phyloP scores from a whole-genome alignment of 2,329 filamentous ascomycete species.

The Cryphonectria parasitica region DNA sequence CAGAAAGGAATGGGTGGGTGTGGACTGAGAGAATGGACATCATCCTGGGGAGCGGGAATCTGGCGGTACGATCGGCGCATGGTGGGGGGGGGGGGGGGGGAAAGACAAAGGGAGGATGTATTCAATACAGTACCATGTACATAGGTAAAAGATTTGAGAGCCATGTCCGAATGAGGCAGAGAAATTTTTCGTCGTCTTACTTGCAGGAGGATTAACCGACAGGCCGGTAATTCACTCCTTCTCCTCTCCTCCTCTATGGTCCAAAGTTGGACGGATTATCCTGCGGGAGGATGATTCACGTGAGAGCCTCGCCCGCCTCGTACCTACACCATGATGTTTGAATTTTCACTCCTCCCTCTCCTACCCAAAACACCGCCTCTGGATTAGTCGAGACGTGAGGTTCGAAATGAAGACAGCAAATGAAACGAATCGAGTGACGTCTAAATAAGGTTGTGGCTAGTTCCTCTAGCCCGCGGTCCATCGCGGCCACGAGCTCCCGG shows the following conservation, averaged over 20 bases:
- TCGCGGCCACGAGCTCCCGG: slow-evolving; percentile 23
- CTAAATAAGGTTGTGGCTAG: slow-evolving; percentile 29
- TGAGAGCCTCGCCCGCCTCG: background rate
- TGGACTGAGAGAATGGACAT: background rate
- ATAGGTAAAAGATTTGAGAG: background rate
- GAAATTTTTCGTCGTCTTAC: background rate
- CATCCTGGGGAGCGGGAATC: background rate
- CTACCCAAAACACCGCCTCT: background rate
- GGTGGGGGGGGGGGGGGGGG: background rate
- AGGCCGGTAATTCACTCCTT: background rate
- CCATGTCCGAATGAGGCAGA: background rate
- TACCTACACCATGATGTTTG: background rate
- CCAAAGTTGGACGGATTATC: background rate
- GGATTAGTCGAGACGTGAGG: background rate
- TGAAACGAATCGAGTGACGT: slow-evolving; percentile 23
- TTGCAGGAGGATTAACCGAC: slow-evolving; percentile 1
- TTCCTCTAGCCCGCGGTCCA: slow-evolving; percentile 23
- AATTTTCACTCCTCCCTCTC: background rate
- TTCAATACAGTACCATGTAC: background rate
- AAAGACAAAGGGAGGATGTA: background rate
- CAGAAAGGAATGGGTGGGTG: background rate
- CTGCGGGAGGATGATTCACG: background rate
- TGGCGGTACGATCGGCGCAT: background rate
- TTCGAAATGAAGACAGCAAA: background rate
- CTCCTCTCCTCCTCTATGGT: background rate